These are phyloP conservation scores for Cutaneotrichosporon sp. DNA, from an alignment of 1,284 basidiomycete species.

Conservation along the genomic window DNA sequence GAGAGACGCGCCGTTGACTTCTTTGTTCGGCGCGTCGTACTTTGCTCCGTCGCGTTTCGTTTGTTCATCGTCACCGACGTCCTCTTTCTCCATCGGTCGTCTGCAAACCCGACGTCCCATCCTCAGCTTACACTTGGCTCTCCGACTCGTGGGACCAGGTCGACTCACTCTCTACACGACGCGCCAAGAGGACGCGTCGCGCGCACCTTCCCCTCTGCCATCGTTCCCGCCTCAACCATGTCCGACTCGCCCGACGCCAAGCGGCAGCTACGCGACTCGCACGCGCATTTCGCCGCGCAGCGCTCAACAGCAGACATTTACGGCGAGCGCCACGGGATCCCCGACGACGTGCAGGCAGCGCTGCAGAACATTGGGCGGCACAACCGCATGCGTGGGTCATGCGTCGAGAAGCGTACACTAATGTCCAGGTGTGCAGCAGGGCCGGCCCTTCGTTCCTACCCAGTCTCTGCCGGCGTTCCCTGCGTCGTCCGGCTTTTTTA, in stretches of 20 bases:
- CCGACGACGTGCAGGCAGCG: slow-evolving; percentile 26
- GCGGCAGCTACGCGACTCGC: slow-evolving; percentile 20
- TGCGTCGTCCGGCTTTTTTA: slow-evolving; percentile 19
- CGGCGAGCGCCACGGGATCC: slow-evolving; percentile 32
- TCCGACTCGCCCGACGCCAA: slow-evolving; percentile 17
- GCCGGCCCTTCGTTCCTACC: slow-evolving; percentile 31
- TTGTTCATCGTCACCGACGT: too few species aligned
- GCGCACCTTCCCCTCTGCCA: background rate
- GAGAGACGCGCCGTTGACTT: too few species aligned
- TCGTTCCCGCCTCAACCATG: slow-evolving; percentile 1
- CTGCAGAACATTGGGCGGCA: slow-evolving; percentile 33
- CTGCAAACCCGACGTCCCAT: too few species aligned
- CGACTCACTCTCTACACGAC: too few species aligned
- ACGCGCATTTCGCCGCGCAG: slow-evolving; percentile 7
- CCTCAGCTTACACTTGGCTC: too few species aligned
- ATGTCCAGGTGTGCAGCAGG: slow-evolving; percentile 20
- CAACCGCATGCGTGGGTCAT: slow-evolving; percentile 32
- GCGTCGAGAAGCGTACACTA: background rate
- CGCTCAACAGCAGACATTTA: slow-evolving; percentile 37
- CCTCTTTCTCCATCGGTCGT: too few species aligned
- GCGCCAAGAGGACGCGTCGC: too few species aligned
- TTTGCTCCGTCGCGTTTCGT: too few species aligned
- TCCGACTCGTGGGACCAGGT: too few species aligned
- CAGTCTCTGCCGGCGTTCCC: slow-evolving; percentile 29
- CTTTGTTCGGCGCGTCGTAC: too few species aligned